Evolutionary conservation across 192 early-diverging fungal species (phyloP), one percentile per base, ranked within the genome.

Genomic region (Dimargaris verticillata): DNA sequence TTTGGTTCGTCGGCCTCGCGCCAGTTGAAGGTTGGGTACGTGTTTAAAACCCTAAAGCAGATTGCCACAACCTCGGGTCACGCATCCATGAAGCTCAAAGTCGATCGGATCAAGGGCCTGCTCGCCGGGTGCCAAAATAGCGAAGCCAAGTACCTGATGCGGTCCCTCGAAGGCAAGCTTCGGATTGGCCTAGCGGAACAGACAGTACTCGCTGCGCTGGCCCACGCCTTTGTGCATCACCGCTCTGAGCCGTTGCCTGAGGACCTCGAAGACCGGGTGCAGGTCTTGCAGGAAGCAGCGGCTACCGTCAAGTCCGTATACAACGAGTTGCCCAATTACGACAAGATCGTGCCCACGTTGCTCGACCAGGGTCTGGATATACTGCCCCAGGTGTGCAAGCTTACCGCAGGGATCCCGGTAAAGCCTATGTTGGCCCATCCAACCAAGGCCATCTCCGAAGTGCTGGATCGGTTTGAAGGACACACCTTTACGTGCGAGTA

Each of bases 341-440:
- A 93, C 66, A 75, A 81, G 45, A 88, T 99, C 57, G 82, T 99
- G 43, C 91, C 89, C 24, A 80, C 81, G 25, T 72, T 99, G 9
- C 75, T 95, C 44, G 71, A 91, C 48, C 61, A 87, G 45, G 88
- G 91, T 0, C 75, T 92, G 28, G 69, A 77, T 12, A 70, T 80
- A 25, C 62, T 96, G 24, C 68, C 70, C 28, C 75, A 84, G 18
- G 65, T 81, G n/a, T 97, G 94, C 66, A 92, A 89, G 69, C 75
- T 99, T 45, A 87, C 86, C 17, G 93, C 96, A 26, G 91, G 91
- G 1, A 89, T 99, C 54, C 97, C 97, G 9, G 75, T 97, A 17
- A 97, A 99, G 61, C 97, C 97, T 12, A 99, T 99, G 97, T 81
- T 99, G 64, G 97, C 97, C 11, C 94, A 98, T 76, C 95, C 95